These are phyloP conservation scores for Rossbeevera mucosa DNA, from an alignment of 768 basidiomycete genomes.

Conservation along the genomic window DNA sequence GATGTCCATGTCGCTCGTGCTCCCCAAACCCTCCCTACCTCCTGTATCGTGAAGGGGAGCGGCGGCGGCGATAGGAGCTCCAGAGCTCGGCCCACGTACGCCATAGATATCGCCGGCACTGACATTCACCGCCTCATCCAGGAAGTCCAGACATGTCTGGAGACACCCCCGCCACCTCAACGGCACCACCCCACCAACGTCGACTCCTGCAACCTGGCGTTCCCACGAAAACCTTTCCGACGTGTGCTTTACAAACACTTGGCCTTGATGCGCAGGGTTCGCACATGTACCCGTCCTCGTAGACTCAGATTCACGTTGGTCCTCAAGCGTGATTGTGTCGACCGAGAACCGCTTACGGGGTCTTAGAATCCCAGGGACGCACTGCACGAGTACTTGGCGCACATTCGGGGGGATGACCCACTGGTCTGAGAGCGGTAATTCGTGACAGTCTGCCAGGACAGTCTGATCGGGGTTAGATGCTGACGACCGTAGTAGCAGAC, in stretches of 20 bases:
- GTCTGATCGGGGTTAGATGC: background rate
- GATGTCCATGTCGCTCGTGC: slow-evolving; percentile 5
- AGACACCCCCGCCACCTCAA: slow-evolving; percentile 60
- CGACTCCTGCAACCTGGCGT: slow-evolving; percentile 43
- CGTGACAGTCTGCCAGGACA: background rate
- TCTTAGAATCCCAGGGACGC: slow-evolving; percentile 28
- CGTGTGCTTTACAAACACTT: slow-evolving; percentile 48
- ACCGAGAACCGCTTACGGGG: slow-evolving; percentile 20
- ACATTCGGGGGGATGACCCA: slow-evolving; percentile 18
- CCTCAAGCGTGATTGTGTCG: slow-evolving; percentile 3
- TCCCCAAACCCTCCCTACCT: slow-evolving; percentile 5
- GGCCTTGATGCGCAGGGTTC: slow-evolving; percentile 28
- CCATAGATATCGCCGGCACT: background rate
- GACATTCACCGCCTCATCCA: slow-evolving; percentile 29
- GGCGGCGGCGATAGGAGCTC: background rate
- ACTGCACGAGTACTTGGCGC: slow-evolving; percentile 22
- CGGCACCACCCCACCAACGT: slow-evolving; percentile 36
- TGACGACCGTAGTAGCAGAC: background rate
- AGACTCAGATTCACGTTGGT: background rate
- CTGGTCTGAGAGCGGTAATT: background rate
- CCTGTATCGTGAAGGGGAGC: background rate
- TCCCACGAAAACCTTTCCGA: slow-evolving; percentile 69
- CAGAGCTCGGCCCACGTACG: background rate
- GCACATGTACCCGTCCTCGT: slow-evolving; percentile 47
- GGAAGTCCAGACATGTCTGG: slow-evolving; percentile 56